Evolutionary conservation across 441 rosid species (phyloP).

Genomic region (Monsonia emarginata): DNA sequence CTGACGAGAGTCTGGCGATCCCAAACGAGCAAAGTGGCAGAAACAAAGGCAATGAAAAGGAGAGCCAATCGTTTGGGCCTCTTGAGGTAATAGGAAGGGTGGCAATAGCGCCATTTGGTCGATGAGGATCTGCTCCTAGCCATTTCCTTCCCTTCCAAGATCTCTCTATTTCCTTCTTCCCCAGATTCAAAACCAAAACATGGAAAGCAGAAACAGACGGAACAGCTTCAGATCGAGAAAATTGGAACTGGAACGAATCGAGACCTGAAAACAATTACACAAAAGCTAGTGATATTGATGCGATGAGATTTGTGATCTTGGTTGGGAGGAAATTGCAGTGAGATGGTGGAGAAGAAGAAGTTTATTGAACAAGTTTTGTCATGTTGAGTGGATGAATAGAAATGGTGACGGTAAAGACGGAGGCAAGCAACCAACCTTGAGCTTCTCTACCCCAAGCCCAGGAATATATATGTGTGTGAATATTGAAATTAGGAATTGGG

Average conservation of each 20-base stretch:
- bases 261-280: background rate
- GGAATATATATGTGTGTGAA: too few species aligned
- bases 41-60: conserved; percentile 61
- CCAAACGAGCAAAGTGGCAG: conserved; percentile 56
- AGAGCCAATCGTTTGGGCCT: conserved; percentile 81
- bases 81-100: conserved; percentile 71
- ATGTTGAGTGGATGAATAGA: too few species aligned
- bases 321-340: too few species aligned
- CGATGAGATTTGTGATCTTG: background rate
- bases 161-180: background rate
- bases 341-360: too few species aligned
- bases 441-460: too few species aligned
- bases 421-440: too few species aligned
- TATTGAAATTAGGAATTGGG: too few species aligned
- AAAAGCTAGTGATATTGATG: background rate
- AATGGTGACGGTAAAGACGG: too few species aligned
- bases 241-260: background rate
- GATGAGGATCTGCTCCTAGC: conserved; percentile 36
- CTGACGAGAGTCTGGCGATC: conserved; percentile 82
- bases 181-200: conserved; percentile 3
- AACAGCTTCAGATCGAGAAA: background rate
- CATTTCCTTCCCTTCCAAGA: background rate
- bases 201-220: background rate
- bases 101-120: conserved; percentile 52
- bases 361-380: too few species aligned